Evolutionary conservation across 495 filamentous ascomycete species (phyloP), one percentile per base, ranked within the genome.

Genomic region (Penicillium soppii): DNA sequence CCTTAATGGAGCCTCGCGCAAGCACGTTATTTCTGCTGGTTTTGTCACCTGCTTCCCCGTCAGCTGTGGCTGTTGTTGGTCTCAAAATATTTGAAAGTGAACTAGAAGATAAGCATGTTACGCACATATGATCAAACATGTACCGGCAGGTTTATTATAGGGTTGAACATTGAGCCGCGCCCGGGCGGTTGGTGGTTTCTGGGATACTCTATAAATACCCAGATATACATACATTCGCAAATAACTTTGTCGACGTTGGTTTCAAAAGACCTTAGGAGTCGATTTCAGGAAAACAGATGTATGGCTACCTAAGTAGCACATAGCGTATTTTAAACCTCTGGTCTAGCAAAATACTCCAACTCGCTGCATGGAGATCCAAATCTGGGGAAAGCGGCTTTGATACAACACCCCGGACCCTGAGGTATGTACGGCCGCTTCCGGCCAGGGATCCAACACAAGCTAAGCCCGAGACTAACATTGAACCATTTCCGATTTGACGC

Each of bases 371-470:
- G 19, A 38, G 36, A 32, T 41, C 47, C 16, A 40, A 49, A 41
- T 41, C 47, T 20, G 47, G 47, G 47, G 47, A 41, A n/a, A 49
- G 46, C 46, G 23, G 41, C 35, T 21, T 39, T 39, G 25, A 26
- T 26, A 20, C 22, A 20, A 20, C 21, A 36, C 49, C 35, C 40
- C 40, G 21, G 49, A 44, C 20, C 25, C 15, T 21, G 36, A 23
- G 25, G 29, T 46, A 46, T 46, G 32, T 46, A 21, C 27, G 26
- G 17, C 32, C 50, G 32, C 50, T 27, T 45, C 22, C 33, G 50
- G 23, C 41, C 42, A 48, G 21, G 9, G 21, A 13, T 20, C 17
- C 37, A 20, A 22, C 37, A 20, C 37, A 20, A 22, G 8, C 13
- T 22, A 20, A 22, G 8, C 13, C 17, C 19, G 37, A 44, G 25